phyloP scores from a whole-genome alignment of 2,329 filamentous ascomycete genomes.

The Penicillium sp. region DNA sequence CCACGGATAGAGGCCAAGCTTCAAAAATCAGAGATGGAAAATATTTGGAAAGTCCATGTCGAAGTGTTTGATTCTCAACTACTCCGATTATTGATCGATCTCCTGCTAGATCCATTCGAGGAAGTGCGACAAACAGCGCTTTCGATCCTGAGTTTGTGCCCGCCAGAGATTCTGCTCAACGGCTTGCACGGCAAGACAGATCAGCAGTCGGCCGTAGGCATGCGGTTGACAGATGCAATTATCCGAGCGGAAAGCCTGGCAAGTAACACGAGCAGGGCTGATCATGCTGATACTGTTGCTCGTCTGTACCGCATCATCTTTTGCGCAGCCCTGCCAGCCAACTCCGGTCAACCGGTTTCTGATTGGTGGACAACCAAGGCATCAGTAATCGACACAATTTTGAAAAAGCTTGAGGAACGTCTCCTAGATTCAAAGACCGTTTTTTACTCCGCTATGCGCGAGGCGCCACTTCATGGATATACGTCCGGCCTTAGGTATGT shows the following conservation, averaged over 20 bases:
- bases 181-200: slow-evolving; percentile 4
- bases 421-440: slow-evolving; percentile 61
- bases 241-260: slow-evolving; percentile 36
- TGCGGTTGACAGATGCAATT: slow-evolving; percentile 31
- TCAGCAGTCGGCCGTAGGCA: slow-evolving; percentile 20
- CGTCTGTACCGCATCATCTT: slow-evolving; percentile 70
- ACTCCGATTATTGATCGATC: slow-evolving; percentile 65
- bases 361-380: slow-evolving; percentile 39
- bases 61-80: slow-evolving; percentile 40
- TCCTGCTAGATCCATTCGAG: slow-evolving; percentile 86
- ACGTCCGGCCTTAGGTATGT: slow-evolving; percentile 63
- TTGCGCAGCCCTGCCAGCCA: slow-evolving; percentile 48
- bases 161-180: slow-evolving; percentile 26
- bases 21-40: slow-evolving; percentile 49
- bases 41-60: slow-evolving; percentile 51
- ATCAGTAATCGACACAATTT: slow-evolving; percentile 55
- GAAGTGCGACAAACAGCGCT: slow-evolving; percentile 68
- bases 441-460: slow-evolving; percentile 63
- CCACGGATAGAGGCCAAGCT: slow-evolving; percentile 38
- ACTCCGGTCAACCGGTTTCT: slow-evolving; percentile 8
- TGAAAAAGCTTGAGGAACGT: slow-evolving; percentile 63
- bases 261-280: slow-evolving; percentile 70
- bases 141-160: slow-evolving; percentile 43
- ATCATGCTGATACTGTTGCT: slow-evolving; percentile 89
- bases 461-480: slow-evolving; percentile 66